Base-by-base conservation (phyloP, 148 eudicot species). In the Vaccinium darrowii region DNA sequence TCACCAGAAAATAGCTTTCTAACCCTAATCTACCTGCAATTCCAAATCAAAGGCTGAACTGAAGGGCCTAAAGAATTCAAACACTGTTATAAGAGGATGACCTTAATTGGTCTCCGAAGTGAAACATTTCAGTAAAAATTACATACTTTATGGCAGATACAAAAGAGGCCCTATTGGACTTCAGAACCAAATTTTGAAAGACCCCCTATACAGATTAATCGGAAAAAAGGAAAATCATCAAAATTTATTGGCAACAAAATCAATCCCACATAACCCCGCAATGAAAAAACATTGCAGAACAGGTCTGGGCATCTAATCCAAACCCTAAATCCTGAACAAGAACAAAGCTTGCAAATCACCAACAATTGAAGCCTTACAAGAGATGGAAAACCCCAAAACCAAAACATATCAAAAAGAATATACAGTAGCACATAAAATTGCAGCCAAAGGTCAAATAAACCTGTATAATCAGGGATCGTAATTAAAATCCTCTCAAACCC, bases 311-410 rank as follows among this genome's bases (percentile, higher is more conserved):
- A 72, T 19, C 39, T 36, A n/a, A 83, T 21, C 33, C 50, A 54
- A 83, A 73, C 53, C 71, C 69, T 33, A 72, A 15, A 71, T 16
- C 62, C 60, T 54, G 39, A 19, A 33, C 36, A 83, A 83, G 65
- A 74, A 39, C 53, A 56, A 30, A 83, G 53, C 23, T 21, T 73
- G 53, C 36, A 54, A 47, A 53, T 12, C 18, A 27, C 30, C 52
- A 71, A 53, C 19, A 53, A 52, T 3, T 82, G 50, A 83, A 8
- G 49, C 36, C 80, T 30, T 54, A 39, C 21, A 52, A 71, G 54
- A 18, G 52, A 52, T 53, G 52, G 21, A 65, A 57, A 54, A 36
- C 36, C 5, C 54, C 7, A 56, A 30, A 19, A 72, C 23, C 50
- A 71, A 15, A 82, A 1, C 15, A 69, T 47, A 27, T 21, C 2